Evolutionary conservation across 306 rosid species (phyloP).

Genomic region (Cyamopsis tetragonoloba): DNA sequence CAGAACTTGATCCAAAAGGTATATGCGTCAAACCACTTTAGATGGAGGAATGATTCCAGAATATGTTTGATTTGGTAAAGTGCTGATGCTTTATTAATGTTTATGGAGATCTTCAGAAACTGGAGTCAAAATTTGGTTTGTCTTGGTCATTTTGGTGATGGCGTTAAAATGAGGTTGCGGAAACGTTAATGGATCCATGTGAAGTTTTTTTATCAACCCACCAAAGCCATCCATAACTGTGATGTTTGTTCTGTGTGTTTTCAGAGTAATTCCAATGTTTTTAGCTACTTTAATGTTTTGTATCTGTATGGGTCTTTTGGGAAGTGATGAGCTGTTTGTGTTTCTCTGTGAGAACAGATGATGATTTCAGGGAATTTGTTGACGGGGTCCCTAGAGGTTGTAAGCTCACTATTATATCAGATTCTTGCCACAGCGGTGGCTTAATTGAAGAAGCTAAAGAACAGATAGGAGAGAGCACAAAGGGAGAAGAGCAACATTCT

Average conservation of each 20-base stretch:
- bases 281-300: neutral
- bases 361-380: constrained; percentile 84
- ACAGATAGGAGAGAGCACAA: constrained; percentile 88
- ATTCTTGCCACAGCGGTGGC: constrained; percentile 98
- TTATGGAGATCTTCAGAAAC: neutral
- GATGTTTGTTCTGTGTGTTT: neutral
- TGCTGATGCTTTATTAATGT: neutral
- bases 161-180: neutral
- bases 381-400: constrained; percentile 60
- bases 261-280: neutral
- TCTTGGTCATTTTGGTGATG: neutral
- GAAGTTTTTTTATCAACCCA: too few relatives aligned
- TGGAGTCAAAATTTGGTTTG: neutral
- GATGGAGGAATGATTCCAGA: too few relatives aligned
- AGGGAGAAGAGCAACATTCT: constrained; percentile 21
- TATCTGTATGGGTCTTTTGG: neutral
- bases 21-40: too few relatives aligned
- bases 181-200: too few relatives aligned
- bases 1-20: too few relatives aligned
- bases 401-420: constrained; percentile 72
- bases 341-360: constrained; percentile 50
- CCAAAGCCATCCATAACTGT: neutral
- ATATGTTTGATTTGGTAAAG: neutral
- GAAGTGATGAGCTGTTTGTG: neutral
- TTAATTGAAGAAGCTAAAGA: constrained; percentile 68